Percentiles rank a stretch among this genome's conserved stretches.
These are phyloP conservation scores for Cladophialophora yegresii DNA, from an alignment of 2,329 filamentous ascomycete species.

Conservation along the genomic window DNA sequence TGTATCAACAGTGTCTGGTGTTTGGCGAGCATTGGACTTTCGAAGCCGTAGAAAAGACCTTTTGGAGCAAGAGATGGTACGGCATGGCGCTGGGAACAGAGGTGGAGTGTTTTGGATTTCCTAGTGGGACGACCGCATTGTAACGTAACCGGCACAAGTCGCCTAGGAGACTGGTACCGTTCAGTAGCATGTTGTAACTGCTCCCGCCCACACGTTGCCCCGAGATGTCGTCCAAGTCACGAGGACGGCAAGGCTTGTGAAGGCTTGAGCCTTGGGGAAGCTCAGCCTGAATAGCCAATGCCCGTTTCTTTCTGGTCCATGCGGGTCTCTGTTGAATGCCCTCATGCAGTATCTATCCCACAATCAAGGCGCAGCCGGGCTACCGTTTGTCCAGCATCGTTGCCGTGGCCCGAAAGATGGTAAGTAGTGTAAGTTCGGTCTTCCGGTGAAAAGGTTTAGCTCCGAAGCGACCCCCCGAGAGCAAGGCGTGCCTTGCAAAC, in stretches of 20 bases:
- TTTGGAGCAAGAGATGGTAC: background rate
- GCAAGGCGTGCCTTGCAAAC: background rate
- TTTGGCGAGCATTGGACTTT: background rate
- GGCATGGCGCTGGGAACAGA: background rate
- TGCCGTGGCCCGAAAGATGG: background rate
- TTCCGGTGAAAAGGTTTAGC: background rate
- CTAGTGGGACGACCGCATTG: background rate
- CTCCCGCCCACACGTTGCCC: background rate
- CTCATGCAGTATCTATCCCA: background rate
- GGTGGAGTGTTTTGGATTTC: background rate
- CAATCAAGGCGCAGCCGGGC: background rate
- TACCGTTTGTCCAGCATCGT: background rate
- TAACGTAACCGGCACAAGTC: background rate
- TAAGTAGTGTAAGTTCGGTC: background rate
- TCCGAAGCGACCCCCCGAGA: background rate
- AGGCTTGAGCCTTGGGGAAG: background rate
- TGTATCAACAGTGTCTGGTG: slow-evolving; percentile 20
- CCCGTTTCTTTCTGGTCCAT: background rate
- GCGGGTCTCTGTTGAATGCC: too few relatives aligned
- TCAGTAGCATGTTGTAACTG: background rate
- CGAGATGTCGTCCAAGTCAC: background rate
- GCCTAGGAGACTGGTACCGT: background rate
- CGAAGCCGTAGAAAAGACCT: background rate
- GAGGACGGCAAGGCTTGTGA: background rate
- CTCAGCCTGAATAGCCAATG: background rate